Evolutionary conservation across 2,329 filamentous ascomycete genomes (phyloP).

Genomic region (Dactylonectria estremocensis): DNA sequence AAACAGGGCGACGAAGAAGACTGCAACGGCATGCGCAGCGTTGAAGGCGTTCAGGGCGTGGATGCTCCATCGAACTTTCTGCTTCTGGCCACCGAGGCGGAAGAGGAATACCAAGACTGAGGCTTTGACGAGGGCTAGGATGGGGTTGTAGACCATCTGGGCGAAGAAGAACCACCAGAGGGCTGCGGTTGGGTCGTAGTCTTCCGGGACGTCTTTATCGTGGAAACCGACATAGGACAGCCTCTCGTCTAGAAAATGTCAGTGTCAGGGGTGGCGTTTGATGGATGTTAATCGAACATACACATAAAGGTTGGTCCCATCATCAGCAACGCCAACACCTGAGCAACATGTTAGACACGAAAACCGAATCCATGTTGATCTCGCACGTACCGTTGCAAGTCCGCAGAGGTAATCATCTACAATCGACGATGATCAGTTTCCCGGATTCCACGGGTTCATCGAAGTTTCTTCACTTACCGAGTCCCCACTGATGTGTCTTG

Average conservation of each 20-base stretch:
- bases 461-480: conserved; percentile 22
- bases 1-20: conserved; percentile 56
- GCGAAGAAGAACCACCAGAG: conserved; percentile 55
- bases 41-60: conserved; percentile 54
- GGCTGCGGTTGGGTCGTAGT: conserved; percentile 18
- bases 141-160: conserved; percentile 61
- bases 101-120: conserved; percentile 61
- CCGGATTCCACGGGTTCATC: neutral
- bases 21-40: conserved; percentile 50
- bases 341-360: conserved; percentile 7
- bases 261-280: neutral
- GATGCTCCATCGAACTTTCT: conserved; percentile 45
- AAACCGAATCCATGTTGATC: neutral
- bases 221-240: conserved; percentile 31
- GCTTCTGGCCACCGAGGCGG: conserved; percentile 56
- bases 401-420: conserved; percentile 33
- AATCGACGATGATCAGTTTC: conserved; percentile 12
- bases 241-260: conserved; percentile 26
- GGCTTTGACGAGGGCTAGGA: conserved; percentile 61
- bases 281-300: conserved; percentile 17
- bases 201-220: conserved; percentile 19
- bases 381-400: conserved; percentile 28
- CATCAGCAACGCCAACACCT: conserved; percentile 31
- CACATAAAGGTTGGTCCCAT: conserved; percentile 32
- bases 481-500: conserved; percentile 28